These are phyloP conservation scores for Saccharomycopsis synnaedendra DNA, from an alignment of 805 yeast genomes.

Conservation along the genomic window DNA sequence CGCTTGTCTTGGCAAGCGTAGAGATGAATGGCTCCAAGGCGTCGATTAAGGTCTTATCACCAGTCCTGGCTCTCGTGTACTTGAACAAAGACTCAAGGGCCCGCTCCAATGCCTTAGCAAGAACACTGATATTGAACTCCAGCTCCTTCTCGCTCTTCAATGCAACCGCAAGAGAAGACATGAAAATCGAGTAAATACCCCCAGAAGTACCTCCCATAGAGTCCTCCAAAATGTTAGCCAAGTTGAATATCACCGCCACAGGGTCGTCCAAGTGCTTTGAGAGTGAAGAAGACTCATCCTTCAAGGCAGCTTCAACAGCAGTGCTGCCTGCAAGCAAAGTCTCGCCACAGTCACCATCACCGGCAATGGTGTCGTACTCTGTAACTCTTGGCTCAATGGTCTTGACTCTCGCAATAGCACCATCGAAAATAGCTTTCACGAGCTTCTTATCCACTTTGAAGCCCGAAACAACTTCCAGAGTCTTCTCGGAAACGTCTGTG, in stretches of 20 bases:
- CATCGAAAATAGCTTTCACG: constrained; percentile 27
- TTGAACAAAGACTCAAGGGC: constrained; percentile 70
- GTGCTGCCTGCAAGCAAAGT: constrained; percentile 77
- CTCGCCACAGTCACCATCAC: constrained; percentile 97
- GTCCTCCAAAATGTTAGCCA: constrained; percentile 76
- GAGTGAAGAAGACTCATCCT: constrained; percentile 27
- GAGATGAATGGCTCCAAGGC: constrained; percentile 81
- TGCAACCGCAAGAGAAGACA: constrained; percentile 62
- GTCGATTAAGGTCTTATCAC: constrained; percentile 84
- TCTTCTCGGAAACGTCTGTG: constrained; percentile 20
- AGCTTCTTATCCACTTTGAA: constrained; percentile 23
- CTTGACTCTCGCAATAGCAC: constrained; percentile 42
- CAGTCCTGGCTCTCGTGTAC: constrained; percentile 81
- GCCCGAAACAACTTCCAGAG: constrained; percentile 24
- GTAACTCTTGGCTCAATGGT: constrained; percentile 78
- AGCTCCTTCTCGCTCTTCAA: constrained; percentile 21
- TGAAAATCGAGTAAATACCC: constrained; percentile 76
- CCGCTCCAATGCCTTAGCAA: constrained; percentile 37
- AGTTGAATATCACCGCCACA: constrained; percentile 23
- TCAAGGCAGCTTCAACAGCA: constrained; percentile 48
- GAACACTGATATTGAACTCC: constrained; percentile 18
- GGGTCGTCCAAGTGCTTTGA: constrained; percentile 41
- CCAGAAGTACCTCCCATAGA: constrained; percentile 99
- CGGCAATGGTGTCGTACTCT: constrained; percentile 75
- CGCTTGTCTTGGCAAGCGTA: constrained; percentile 25